phyloP scores from a whole-genome alignment of 2,329 filamentous ascomycete genomes.

The Thelonectria discophora region DNA sequence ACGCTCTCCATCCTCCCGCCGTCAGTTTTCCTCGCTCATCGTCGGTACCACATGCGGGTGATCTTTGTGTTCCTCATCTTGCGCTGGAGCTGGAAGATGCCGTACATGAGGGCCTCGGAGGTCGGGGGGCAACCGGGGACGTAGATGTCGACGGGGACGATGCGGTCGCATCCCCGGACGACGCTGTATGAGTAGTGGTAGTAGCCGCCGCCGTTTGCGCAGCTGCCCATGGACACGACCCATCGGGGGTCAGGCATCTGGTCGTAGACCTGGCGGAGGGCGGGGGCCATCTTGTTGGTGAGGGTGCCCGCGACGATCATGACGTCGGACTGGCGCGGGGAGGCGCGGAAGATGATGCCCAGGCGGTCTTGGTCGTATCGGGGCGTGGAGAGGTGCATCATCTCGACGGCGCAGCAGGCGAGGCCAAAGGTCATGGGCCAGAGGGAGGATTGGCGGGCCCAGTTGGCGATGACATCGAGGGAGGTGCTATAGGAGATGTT shows the following conservation, averaged over 20 bases:
- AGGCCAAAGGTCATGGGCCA: slow-evolving; percentile 92
- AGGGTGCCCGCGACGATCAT: slow-evolving; percentile 95
- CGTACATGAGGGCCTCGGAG: slow-evolving; percentile 70
- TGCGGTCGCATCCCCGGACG: slow-evolving; percentile 76
- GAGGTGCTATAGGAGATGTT: slow-evolving; percentile 65
- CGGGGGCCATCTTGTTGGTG: slow-evolving; percentile 96
- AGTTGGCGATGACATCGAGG: slow-evolving; percentile 82
- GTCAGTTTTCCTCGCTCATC: slow-evolving; percentile 48
- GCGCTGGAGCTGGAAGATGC: slow-evolving; percentile 79
- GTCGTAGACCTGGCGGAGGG: slow-evolving; percentile 89
- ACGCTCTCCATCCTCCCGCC: neutral
- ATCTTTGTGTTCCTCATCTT: slow-evolving; percentile 73
- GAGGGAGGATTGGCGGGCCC: slow-evolving; percentile 83
- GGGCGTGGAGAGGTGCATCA: slow-evolving; percentile 91
- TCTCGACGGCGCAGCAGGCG: slow-evolving; percentile 88
- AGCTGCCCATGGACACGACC: slow-evolving; percentile 86
- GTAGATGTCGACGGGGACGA: slow-evolving; percentile 83
- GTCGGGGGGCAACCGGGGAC: slow-evolving; percentile 77
- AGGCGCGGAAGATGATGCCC: slow-evolving; percentile 90
- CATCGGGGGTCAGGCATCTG: slow-evolving; percentile 94
- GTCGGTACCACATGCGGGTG: slow-evolving; percentile 66
- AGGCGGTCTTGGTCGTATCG: slow-evolving; percentile 90
- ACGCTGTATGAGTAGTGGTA: slow-evolving; percentile 88
- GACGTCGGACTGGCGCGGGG: slow-evolving; percentile 86
- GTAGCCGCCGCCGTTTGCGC: slow-evolving; percentile 85